Percentiles rank a stretch among this genome's conserved stretches.
phyloP scores from a whole-genome alignment of 2,329 filamentous ascomycete genomes.

The Stromatinia cepivora region DNA sequence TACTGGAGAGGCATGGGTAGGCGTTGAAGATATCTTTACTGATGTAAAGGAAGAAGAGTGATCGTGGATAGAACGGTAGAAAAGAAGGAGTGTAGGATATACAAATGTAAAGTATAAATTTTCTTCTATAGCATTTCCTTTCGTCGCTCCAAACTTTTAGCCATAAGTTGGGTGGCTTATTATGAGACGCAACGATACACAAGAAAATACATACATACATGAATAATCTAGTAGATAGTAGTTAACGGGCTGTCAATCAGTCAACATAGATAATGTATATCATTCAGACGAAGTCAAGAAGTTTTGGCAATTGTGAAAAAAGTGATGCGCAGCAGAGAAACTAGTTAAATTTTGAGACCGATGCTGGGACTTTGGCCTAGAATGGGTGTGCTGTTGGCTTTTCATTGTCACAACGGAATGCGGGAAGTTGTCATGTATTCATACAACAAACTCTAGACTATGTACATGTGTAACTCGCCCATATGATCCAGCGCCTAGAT shows the following conservation, averaged over 20 bases:
- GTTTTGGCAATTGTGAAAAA: neutral
- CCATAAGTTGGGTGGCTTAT: neutral
- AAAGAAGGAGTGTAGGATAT: neutral
- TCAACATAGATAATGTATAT: neutral
- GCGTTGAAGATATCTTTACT: slow-evolving; percentile 43
- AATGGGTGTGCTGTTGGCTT: neutral
- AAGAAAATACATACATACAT: neutral
- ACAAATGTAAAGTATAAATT: slow-evolving; percentile 14
- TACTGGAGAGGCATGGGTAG: slow-evolving; percentile 38
- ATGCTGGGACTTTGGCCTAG: neutral
- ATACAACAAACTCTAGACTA: neutral
- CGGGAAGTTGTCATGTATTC: neutral
- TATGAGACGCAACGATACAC: slow-evolving; percentile 1
- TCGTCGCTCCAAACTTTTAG: neutral
- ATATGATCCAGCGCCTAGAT: neutral
- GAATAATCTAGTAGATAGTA: neutral
- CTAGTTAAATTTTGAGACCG: neutral
- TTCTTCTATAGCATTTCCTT: slow-evolving; percentile 23
- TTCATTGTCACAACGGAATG: neutral
- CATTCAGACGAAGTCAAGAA: neutral
- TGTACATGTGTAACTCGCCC: neutral
- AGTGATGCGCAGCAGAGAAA: neutral
- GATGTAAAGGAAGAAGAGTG: slow-evolving; percentile 5
- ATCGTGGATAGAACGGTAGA: neutral
- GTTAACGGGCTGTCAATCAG: neutral